Evolutionary conservation across 2,329 filamentous ascomycete species (phyloP).

Genomic region (Exophiala alcalophila): DNA sequence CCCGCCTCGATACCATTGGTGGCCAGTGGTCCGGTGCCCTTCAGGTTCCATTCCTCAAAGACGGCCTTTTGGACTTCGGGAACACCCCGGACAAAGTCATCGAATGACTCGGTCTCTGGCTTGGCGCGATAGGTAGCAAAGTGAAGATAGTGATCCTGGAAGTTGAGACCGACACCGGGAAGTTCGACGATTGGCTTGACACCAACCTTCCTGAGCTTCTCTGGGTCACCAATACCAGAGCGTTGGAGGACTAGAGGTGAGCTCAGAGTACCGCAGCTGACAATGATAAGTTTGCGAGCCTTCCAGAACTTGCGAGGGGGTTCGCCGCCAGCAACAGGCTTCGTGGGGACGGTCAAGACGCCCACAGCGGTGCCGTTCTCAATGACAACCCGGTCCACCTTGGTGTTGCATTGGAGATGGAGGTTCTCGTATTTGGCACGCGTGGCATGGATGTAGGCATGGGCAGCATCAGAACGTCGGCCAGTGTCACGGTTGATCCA

Average conservation of each 20-base stretch:
- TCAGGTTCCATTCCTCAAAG: constrained; percentile 73
- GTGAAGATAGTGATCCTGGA: constrained; percentile 73
- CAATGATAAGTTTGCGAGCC: constrained; percentile 70
- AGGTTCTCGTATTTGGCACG: constrained; percentile 67
- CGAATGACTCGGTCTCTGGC: constrained; percentile 72
- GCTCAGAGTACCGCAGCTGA: constrained; percentile 69
- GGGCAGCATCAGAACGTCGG: constrained; percentile 71
- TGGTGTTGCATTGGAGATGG: constrained; percentile 71
- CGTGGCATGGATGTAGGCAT: constrained; percentile 75
- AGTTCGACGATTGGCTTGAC: constrained; percentile 68
- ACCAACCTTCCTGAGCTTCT: constrained; percentile 66
- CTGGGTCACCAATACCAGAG: constrained; percentile 69
- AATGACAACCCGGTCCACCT: constrained; percentile 72
- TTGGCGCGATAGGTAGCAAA: constrained; percentile 71
- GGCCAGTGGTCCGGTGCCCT: constrained; percentile 72
- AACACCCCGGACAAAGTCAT: constrained; percentile 73
- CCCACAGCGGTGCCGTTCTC: constrained; percentile 69
- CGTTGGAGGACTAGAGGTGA: constrained; percentile 73
- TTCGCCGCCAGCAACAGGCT: constrained; percentile 58
- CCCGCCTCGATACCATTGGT: constrained; percentile 79
- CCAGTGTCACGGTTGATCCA: constrained; percentile 71
- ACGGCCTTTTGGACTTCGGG: constrained; percentile 70
- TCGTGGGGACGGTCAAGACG: constrained; percentile 68
- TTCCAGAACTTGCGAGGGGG: constrained; percentile 57
- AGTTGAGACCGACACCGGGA: constrained; percentile 71